A percentile compares a stretch with the other conserved stretches of the same genome.
Conservation (phyloP, 768 basidiomycete genomes). For the Amanita jacksonii region DNA sequence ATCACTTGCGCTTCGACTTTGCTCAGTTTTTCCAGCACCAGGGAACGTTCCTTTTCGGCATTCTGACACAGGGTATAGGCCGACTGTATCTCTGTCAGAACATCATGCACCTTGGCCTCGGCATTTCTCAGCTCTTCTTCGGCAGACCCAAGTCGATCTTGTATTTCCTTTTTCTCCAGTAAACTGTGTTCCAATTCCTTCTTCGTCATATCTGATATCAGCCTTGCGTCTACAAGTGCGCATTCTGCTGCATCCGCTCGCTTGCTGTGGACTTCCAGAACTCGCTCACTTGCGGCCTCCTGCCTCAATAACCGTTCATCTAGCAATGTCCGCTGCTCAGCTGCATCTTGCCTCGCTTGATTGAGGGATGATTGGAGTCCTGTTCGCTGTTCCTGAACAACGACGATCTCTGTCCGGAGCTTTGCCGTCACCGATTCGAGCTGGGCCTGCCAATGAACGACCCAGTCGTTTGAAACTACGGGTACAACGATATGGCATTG, state of each 20-base stretch:
- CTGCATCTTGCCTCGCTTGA: slow-evolving; percentile 12
- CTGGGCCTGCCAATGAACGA: slow-evolving; percentile 10
- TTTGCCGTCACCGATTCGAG: slow-evolving; percentile 25
- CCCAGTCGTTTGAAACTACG: neutral
- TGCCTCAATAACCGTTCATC: slow-evolving; percentile 19
- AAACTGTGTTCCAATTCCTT: slow-evolving; percentile 1
- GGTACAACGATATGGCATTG: slow-evolving; percentile 8
- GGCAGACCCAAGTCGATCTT: slow-evolving; percentile 10
- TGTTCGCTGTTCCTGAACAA: slow-evolving; percentile 31
- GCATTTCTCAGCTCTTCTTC: slow-evolving; percentile 7
- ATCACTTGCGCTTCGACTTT: neutral
- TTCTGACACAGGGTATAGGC: neutral
- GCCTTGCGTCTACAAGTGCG: slow-evolving; percentile 14
- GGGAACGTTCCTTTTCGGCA: slow-evolving; percentile 12
- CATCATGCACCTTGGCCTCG: neutral
- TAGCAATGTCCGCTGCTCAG: slow-evolving; percentile 1
- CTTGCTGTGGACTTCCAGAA: slow-evolving; percentile 18
- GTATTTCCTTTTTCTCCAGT: neutral
- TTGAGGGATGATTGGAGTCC: slow-evolving; percentile 16
- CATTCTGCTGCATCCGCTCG: slow-evolving; percentile 19
- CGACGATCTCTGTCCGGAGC: slow-evolving; percentile 27
- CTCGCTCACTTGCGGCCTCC: slow-evolving; percentile 18
- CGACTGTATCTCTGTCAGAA: neutral
- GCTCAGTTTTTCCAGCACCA: neutral
- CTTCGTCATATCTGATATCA: slow-evolving; percentile 11